These are phyloP conservation scores for Solanum etuberosum DNA, from an alignment of 257 asterid species.

Conservation along the genomic window DNA sequence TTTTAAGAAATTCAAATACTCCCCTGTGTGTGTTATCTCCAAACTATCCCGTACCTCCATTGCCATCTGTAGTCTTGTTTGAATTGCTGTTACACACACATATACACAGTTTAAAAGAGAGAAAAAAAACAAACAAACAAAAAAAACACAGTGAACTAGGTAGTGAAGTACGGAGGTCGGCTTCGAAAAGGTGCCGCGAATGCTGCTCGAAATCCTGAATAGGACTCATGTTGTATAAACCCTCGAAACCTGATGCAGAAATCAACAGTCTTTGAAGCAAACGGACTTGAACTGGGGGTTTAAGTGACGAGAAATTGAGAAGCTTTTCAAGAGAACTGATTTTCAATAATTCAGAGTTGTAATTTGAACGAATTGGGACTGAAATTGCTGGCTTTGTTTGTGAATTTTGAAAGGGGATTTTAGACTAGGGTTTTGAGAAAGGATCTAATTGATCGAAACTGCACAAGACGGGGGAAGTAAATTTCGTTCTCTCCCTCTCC, in stretches of 20 bases:
- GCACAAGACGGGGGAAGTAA: background rate
- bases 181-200: constrained; percentile 66
- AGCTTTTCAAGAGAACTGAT: background rate
- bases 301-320: background rate
- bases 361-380: background rate
- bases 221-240: constrained; percentile 57
- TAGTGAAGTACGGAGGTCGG: constrained; percentile 49
- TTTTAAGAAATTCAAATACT: constrained; percentile 79
- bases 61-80: constrained; percentile 83
- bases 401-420: background rate
- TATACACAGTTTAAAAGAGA: background rate
- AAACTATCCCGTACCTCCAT: constrained; percentile 98
- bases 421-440: background rate
- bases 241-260: background rate
- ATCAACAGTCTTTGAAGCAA: background rate
- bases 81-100: constrained; percentile 50
- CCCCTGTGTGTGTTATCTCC: constrained; percentile 99
- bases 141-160: background rate
- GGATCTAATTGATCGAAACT: background rate
- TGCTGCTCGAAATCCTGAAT: constrained; percentile 94
- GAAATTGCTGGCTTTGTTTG: background rate
- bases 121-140: background rate
- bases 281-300: background rate
- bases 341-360: background rate
- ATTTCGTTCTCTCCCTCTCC: background rate